These are phyloP conservation scores for Gaeumannomyces tritici DNA, from an alignment of 2,329 filamentous ascomycete species.

Conservation along the genomic window DNA sequence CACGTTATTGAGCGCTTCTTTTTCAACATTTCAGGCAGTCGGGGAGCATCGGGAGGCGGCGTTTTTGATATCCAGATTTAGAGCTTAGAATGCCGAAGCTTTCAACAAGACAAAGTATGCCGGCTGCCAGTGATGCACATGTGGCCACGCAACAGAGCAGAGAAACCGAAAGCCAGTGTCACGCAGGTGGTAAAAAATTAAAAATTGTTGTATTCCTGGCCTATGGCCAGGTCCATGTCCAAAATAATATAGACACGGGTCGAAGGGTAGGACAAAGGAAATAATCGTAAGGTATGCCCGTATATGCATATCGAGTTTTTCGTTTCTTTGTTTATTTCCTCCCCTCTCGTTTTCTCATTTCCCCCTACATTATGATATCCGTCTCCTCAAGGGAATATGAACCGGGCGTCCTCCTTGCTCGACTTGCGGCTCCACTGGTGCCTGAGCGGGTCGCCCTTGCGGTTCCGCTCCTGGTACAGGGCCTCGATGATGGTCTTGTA, in stretches of 20 bases:
- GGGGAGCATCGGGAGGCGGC: no score
- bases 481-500: slow-evolving; percentile 51
- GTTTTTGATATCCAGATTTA: neutral
- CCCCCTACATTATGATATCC: neutral
- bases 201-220: neutral
- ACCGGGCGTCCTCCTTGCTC: neutral
- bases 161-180: no score
- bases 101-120: neutral
- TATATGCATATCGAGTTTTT: neutral
- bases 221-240: neutral
- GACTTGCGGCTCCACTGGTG: slow-evolving; percentile 14
- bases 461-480: slow-evolving; percentile 53
- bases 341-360: no score
- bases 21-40: neutral
- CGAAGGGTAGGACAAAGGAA: neutral
- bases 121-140: no score
- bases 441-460: slow-evolving; percentile 21
- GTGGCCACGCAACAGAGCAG: no score
- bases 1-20: neutral
- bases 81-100: neutral
- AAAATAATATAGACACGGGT: neutral
- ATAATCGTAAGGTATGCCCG: neutral
- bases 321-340: neutral
- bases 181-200: neutral
- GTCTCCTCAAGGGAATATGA: neutral